Base-by-base conservation (phyloP, 371 early-diverging fungal genomes). In the Funneliformis caledonium region DNA sequence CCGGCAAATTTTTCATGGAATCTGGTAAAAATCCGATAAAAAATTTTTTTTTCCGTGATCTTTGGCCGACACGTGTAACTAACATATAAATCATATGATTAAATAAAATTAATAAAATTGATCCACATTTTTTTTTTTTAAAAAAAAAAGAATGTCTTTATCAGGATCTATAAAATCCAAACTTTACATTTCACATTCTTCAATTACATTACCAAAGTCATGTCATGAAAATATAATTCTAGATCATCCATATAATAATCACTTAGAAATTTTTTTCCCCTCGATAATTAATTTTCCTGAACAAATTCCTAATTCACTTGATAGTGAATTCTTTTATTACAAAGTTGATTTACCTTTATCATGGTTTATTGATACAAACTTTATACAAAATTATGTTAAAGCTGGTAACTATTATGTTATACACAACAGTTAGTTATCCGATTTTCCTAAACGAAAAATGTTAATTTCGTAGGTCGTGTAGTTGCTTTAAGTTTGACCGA, bases 201-300 rank as follows among this genome's bases (percentile, higher is more conserved):
- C 84, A 0, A 82, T 85, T 81, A 74, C 79, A 64, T 82, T 83
- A 6, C 69, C 76, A 33, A 85, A 84, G 16, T 81, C 84, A 33
- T 76, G 84, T 3, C 86, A 86, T 72, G 64, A 65, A 10, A 60
- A 77, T 4, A 52, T 84, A 12, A 88, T 91, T 47, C 75, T 84
- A 19, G 74, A 82, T 4, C 91, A 91, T 77, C 87, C 88, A 16
- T 91, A 89, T 61, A 91, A 91, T 83, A 86, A 88, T 77, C 83
- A 83, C 72, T 89, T 89, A 87, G 82, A 65, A 60, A 43, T 22
- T 16, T 64, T 62, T 22, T 77, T 82, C 33, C 77, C 79, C 16
- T 37, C 77, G 12, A 10, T 80, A 60, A 43, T 82, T 31, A 31
- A 64, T 47, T 31, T 37, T 37, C 1, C 67, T 14, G 37, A 31